Conservation (phyloP, 2,329 filamentous ascomycete genomes). For the Aspergillus fijiensis region DNA sequence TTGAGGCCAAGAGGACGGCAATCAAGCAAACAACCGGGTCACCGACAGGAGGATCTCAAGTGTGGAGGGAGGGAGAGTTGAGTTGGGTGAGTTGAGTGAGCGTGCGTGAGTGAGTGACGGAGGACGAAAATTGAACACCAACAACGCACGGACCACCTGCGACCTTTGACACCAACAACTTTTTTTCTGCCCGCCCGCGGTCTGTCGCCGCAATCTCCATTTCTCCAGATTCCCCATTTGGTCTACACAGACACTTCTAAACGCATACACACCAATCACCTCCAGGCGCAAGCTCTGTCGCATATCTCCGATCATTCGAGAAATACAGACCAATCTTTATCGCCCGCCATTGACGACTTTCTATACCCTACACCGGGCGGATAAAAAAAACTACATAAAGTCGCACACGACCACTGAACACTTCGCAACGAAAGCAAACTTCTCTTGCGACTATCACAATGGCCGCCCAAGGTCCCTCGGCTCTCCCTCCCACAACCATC, state of each 20-base stretch:
- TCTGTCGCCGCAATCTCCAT: constrained; percentile 2
- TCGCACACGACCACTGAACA: neutral
- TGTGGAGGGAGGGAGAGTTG: neutral
- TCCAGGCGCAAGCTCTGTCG: neutral
- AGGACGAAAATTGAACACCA: constrained; percentile 35
- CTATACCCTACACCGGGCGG: neutral
- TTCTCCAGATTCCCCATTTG: neutral
- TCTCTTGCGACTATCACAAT: constrained; percentile 26
- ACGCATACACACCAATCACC: too few relatives aligned
- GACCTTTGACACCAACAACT: constrained; percentile 4
- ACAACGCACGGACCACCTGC: constrained; percentile 33
- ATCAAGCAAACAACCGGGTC: neutral
- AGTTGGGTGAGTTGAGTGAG: constrained; percentile 7
- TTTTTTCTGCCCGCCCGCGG: constrained; percentile 14
- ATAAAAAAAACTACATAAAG: neutral
- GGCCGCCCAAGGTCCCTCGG: constrained; percentile 37
- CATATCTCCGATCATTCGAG: neutral
- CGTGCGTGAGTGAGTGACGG: constrained; percentile 17
- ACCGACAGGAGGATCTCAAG: neutral
- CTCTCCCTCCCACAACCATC: constrained; percentile 40
- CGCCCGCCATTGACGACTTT: neutral
- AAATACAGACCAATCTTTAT: neutral
- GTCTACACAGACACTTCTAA: neutral
- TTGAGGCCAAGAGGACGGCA: neutral
- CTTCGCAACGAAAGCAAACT: constrained; percentile 1